A percentile compares a stretch with the other conserved stretches of the same genome.
These are phyloP conservation scores for Thelephora ganbajun DNA, from an alignment of 768 basidiomycete species.

Conservation along the genomic window DNA sequence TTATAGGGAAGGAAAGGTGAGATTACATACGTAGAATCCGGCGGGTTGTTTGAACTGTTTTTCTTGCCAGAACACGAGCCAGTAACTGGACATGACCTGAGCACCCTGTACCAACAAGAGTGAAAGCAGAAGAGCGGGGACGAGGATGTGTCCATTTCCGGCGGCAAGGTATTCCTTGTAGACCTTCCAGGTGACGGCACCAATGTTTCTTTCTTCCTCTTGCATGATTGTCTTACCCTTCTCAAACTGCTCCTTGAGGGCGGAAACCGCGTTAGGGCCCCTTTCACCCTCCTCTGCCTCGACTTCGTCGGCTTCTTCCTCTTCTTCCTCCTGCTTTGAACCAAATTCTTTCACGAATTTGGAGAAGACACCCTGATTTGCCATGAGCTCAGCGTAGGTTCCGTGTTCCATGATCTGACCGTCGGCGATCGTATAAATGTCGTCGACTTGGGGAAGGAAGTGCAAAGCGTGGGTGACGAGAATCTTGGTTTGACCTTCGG, in stretches of 20 bases:
- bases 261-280: not conserved
- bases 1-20: not conserved
- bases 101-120: conserved; percentile 56
- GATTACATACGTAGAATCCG: conserved; percentile 53
- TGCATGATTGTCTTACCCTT: conserved; percentile 53
- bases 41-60: conserved; percentile 40
- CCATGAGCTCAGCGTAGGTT: conserved; percentile 61
- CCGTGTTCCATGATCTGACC: conserved; percentile 73
- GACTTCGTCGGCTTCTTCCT: conserved; percentile 26
- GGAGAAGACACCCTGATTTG: conserved; percentile 49
- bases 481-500: conserved; percentile 49
- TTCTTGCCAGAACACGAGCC: conserved; percentile 85
- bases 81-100: conserved; percentile 60
- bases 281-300: conserved; percentile 10
- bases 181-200: conserved; percentile 42
- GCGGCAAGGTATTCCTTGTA: conserved; percentile 56
- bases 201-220: conserved; percentile 69
- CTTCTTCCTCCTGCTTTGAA: conserved; percentile 38
- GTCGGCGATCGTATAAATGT: conserved; percentile 66
- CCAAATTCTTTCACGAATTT: conserved; percentile 70
- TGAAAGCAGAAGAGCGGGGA: conserved; percentile 52
- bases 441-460: conserved; percentile 79
- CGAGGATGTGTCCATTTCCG: conserved; percentile 46
- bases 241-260: conserved; percentile 22
- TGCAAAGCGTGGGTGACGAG: conserved; percentile 89